Evolutionary conservation across 805 yeast species (phyloP), one percentile per base, ranked within the genome.

Genomic region (Wickerhamomyces queroliae): DNA sequence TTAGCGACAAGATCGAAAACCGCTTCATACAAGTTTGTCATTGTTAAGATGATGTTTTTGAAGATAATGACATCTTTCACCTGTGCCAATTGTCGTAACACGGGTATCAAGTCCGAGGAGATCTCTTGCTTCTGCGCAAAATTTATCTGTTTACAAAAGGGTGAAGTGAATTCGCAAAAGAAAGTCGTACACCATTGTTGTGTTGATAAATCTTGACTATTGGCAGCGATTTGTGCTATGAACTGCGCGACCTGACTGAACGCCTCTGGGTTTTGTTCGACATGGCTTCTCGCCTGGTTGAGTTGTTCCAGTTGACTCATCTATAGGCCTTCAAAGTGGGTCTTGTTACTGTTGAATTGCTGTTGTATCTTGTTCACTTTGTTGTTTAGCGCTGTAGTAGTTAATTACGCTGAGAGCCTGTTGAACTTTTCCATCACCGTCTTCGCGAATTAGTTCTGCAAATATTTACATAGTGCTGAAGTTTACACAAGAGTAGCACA

Each of bases 1-100:
- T 57, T 66, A 19, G 66, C 72, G 35, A 71, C 67, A 22, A 71
- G 54, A 42, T 64, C 69, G 44, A 76, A 67, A 29, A 70, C 46
- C 49, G 67, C 52, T 13, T 76, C 76, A 46, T 71, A 77, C n/a
- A 69, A 53, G 30, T 62, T 55, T 7, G 76, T 55, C 17, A 69
- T 55, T 11, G 71, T 58, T 19, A 66, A 55, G 4, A 72, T 56
- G 13, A 69, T 60, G 36, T 61, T 59, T 49, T 67, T 69, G 43
- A 55, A 59, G 18, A 58, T 56, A 4, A 45, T 38, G 9, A 57
- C 56, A 42, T 64, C 68, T n/a, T 38, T 34, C 4, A 48, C 47
- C 7, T 42, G 27, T 7, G 43, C 27, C 3, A 49, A 37, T 20
- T 41, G 41, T 2, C 47, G 23, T 15, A 56, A 36, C 3, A 40